These are phyloP conservation scores for Pseudozyma hubeiensis DNA, from an alignment of 1,284 basidiomycete species.

Conservation along the genomic window DNA sequence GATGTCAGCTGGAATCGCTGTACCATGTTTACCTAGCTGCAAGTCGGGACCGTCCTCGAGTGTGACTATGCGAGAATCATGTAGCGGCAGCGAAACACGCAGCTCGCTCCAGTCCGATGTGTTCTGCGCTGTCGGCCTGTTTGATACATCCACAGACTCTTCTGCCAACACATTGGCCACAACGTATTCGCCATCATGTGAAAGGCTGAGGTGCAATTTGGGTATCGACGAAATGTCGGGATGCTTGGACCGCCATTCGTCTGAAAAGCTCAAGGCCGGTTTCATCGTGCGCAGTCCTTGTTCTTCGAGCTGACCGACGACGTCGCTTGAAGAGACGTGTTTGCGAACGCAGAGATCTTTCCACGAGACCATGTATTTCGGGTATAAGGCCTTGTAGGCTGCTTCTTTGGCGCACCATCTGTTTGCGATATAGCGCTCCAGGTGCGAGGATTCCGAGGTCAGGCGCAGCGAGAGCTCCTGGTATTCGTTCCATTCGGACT, in stretches of 20 bases:
- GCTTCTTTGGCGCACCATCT: slow-evolving; percentile 80
- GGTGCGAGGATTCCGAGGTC: slow-evolving; percentile 4
- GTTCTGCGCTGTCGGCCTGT: too few relatives aligned
- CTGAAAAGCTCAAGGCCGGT: slow-evolving; percentile 34
- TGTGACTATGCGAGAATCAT: not conserved
- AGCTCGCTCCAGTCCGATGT: slow-evolving; percentile 2
- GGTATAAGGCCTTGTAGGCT: slow-evolving; percentile 86
- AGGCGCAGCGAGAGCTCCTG: slow-evolving; percentile 6
- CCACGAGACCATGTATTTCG: slow-evolving; percentile 77
- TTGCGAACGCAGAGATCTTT: slow-evolving; percentile 74
- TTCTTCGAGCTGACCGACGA: slow-evolving; percentile 7
- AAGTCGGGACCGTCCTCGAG: slow-evolving; percentile 10
- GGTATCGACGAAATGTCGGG: slow-evolving; percentile 43
- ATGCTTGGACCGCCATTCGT: slow-evolving; percentile 49
- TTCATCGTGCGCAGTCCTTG: slow-evolving; percentile 32
- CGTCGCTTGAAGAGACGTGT: not conserved
- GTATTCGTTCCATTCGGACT: slow-evolving; percentile 17
- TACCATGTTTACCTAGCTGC: not conserved
- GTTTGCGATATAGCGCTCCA: slow-evolving; percentile 27
- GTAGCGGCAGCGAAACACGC: slow-evolving; percentile 1
- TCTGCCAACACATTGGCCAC: slow-evolving; percentile 78
- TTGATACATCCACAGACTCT: not conserved
- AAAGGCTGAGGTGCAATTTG: slow-evolving; percentile 76
- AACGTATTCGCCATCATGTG: slow-evolving; percentile 86
- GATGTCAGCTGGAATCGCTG: not conserved